Evolutionary conservation across 2,329 filamentous ascomycete species (phyloP), one percentile per base, ranked within the genome.

Genomic region (Botrytis fragariae): DNA sequence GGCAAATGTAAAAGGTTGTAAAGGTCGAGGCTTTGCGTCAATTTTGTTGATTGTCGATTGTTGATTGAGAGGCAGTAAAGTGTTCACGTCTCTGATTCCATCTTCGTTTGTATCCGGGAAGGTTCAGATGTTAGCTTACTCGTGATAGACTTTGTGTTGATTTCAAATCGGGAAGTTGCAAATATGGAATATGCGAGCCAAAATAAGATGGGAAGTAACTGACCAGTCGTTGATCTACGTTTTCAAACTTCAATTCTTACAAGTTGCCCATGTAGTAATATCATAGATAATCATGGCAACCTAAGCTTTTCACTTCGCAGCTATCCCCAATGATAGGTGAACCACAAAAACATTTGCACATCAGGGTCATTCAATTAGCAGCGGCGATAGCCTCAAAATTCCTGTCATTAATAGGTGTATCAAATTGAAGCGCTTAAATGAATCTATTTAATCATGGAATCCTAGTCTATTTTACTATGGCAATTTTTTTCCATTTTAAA

Each of bases 401-500:
- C 16, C 14, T 16, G 16, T 12, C 14, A 39, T 67, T 35, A 39
- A 39, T 29, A 20, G n/a, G 16, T 37, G 6, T 29, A 37, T 54
- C 45, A 39, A 54, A n/a, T 44, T 69, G 51, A 32, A 69, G 51
- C 37, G 51, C 51, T 32, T 25, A 20, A 69, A 69, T 60, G 51
- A 60, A 32, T 60, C n/a, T 59, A 60, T 22, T 42, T 35, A 39
- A 69, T 69, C 35, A 60, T 69, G 51, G 6, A 60, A 35, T 37
- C 67, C 51, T 69, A 69, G 51, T 59, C 51, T 69, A 69, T 69
- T 60, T 59, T 69, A 60, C 67, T 44, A 69, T 60, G 67, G 67
- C 42, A 44, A 18, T 57, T 44, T 59, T 39, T 59, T 22, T 22
- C 48, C 25, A 44, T 42, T 77, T 74, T 92, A 97, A 84, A 92